A percentile compares a stretch with the other conserved stretches of the same genome.
Conservation (phyloP, 2,329 filamentous ascomycete genomes). For the Biscogniauxia mediterranea region DNA sequence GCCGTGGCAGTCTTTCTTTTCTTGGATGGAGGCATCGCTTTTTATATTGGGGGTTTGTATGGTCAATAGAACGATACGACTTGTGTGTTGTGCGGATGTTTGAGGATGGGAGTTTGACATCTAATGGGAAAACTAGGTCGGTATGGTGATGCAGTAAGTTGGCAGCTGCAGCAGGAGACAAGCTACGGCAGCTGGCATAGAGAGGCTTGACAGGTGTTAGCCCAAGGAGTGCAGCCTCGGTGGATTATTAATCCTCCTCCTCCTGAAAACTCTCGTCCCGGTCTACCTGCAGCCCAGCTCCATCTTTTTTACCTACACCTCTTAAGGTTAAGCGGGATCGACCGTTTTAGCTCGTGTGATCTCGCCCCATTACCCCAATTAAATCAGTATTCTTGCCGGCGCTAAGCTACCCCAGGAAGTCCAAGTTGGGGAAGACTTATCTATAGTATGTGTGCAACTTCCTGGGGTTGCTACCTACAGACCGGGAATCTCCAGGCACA, state of each 20-base stretch:
- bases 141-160: constrained; percentile 9
- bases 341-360: not conserved
- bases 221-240: not conserved
- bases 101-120: not conserved
- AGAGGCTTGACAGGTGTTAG: not conserved
- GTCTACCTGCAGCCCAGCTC: no score
- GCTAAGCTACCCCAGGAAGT: not conserved
- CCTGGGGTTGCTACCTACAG: not conserved
- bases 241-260: not conserved
- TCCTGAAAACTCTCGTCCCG: not conserved
- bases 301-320: not conserved
- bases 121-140: constrained; percentile 3
- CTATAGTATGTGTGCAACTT: not conserved
- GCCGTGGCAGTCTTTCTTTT: constrained; percentile 40
- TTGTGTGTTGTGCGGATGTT: not conserved
- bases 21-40: constrained; percentile 42
- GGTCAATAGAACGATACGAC: constrained; percentile 1
- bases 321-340: no score
- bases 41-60: not conserved
- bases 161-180: not conserved
- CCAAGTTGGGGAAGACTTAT: not conserved
- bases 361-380: not conserved
- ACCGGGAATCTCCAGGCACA: not conserved
- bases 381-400: not conserved
- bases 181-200: not conserved